phyloP scores from a whole-genome alignment of 306 rosid genomes.

The Macrotyloma uniflorum region DNA sequence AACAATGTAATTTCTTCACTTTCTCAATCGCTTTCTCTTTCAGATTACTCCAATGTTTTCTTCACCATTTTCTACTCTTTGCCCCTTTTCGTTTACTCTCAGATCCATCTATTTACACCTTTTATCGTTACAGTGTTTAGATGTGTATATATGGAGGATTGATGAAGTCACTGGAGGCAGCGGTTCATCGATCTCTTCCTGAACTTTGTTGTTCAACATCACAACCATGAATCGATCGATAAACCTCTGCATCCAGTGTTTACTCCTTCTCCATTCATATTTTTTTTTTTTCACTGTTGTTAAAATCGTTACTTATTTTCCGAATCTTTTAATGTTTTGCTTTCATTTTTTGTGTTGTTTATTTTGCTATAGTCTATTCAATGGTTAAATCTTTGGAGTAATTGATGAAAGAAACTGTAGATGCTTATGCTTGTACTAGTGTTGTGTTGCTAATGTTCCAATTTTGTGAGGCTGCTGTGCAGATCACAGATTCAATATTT shows the following conservation, averaged over 20 bases:
- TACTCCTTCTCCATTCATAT: conserved; percentile 33
- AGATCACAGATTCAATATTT: background rate
- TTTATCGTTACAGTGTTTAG: background rate
- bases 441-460: background rate
- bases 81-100: background rate
- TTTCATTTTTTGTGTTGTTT: background rate
- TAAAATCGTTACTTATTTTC: background rate
- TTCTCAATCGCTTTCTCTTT: background rate
- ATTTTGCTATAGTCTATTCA: background rate
- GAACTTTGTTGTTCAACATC: conserved; percentile 51
- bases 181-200: conserved; percentile 98
- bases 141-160: background rate
- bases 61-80: background rate
- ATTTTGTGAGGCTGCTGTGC: background rate
- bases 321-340: no score
- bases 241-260: conserved; percentile 99
- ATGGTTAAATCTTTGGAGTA: background rate
- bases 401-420: background rate
- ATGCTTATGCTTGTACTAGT: background rate
- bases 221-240: conserved; percentile 92
- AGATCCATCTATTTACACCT: background rate
- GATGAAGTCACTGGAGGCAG: conserved; percentile 91
- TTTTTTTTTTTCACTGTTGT: background rate
- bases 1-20: background rate
- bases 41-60: background rate